Base-by-base conservation (phyloP, 2,329 filamentous ascomycete genomes). In the Aureobasidium vineae region DNA sequence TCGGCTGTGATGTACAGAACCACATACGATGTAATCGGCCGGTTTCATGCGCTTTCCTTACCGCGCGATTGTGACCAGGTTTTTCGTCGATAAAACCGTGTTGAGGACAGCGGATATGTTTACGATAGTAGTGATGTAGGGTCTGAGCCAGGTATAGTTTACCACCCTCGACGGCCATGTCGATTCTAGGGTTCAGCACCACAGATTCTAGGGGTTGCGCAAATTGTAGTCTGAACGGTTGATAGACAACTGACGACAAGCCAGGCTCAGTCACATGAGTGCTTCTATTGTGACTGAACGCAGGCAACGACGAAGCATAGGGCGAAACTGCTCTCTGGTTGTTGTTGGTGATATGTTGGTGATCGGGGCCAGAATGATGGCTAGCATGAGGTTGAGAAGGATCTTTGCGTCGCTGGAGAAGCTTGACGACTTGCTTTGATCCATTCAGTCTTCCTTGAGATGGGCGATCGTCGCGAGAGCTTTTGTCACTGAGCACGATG, bases 121-220 rank as follows among this genome's bases (percentile, higher is more conserved):
- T 31, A 11, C 56, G 40, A n/a, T 33, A 45, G 56, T 59, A 38
- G 40, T 45, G 40, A 45, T 45, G 56, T 21, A 59, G 26, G 6
- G 56, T 47, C 28, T 59, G 56, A 15, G 40, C 56, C 23, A 59
- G 13, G 26, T 45, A 21, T 26, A 59, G 56, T 45, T 33, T 59
- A 26, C 56, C 56, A 5, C 26, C 40, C 23, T 59, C 56, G 0
- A 45, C 41, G 21, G 41, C 16, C 56, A 59, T 59, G 38, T 23
- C 56, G 21, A 45, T 10, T 19, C 56, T 21, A 16, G 56, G 56
- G 19, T 56, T 56, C 53, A 56, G 23, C 21, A 19, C 10, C 36
- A 54, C 31, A 38, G 26, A 11, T 15, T 19, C 19, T 23, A 38
- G 31, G n/a, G 31, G 50, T 23, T 15, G 53, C 13, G 33, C 53